Conservation (phyloP, 768 basidiomycete species). For the Galerina marginata region DNA sequence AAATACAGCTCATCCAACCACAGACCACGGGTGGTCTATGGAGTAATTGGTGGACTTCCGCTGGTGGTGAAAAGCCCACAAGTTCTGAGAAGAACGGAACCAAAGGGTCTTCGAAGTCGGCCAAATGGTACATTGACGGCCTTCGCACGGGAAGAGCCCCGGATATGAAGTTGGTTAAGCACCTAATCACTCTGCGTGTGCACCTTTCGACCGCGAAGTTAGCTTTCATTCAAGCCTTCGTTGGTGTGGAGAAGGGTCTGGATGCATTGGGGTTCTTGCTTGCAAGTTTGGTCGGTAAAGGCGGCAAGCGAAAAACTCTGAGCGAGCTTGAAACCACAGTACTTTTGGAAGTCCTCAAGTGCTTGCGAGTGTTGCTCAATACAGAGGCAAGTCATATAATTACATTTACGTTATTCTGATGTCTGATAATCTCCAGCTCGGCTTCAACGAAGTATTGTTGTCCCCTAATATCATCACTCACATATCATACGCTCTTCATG, state of each 20-base stretch:
- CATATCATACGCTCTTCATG: constrained; percentile 73
- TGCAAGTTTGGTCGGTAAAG: constrained; percentile 66
- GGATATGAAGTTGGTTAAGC: constrained; percentile 71
- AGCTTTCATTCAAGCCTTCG: constrained; percentile 79
- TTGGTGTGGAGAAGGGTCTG: constrained; percentile 68
- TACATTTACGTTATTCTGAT: background rate
- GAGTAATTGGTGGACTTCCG: constrained; percentile 77
- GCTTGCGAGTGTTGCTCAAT: constrained; percentile 82
- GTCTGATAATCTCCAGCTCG: constrained; percentile 51
- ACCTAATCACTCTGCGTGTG: constrained; percentile 82
- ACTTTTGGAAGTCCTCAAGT: constrained; percentile 77
- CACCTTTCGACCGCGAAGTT: constrained; percentile 85
- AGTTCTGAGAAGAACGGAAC: constrained; percentile 30
- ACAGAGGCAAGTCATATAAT: constrained; percentile 64
- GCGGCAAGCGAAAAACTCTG: constrained; percentile 62
- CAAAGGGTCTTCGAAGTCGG: constrained; percentile 50
- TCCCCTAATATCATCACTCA: constrained; percentile 72
- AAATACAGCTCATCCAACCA: constrained; percentile 51
- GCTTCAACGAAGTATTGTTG: constrained; percentile 70
- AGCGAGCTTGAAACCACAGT: constrained; percentile 72
- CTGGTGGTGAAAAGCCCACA: constrained; percentile 56
- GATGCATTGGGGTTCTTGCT: constrained; percentile 64
- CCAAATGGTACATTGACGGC: constrained; percentile 67
- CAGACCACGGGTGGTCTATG: constrained; percentile 81
- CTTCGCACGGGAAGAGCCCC: constrained; percentile 58